phyloP scores from a whole-genome alignment of 2,329 filamentous ascomycete genomes.

The Thermomyces lanuginosus region DNA sequence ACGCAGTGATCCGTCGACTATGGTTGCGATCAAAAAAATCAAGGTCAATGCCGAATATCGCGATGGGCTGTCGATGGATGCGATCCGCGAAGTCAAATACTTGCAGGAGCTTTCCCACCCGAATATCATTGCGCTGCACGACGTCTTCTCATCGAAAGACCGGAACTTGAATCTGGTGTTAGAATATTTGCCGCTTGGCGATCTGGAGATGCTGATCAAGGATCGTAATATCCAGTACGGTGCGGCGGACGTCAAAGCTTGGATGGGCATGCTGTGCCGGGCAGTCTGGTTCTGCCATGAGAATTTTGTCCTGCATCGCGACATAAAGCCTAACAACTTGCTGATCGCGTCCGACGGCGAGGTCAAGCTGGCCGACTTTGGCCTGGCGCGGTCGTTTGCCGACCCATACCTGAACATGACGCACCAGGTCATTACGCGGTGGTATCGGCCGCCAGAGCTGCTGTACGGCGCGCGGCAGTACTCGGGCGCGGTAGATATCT shows the following conservation, averaged over 20 bases:
- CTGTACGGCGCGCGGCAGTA: conserved; percentile 84
- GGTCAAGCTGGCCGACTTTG: conserved; percentile 94
- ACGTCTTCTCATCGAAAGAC: conserved; percentile 89
- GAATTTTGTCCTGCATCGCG: conserved; percentile 82
- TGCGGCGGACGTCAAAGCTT: conserved; percentile 83
- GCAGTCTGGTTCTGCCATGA: conserved; percentile 95
- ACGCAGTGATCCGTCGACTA: conserved; percentile 49
- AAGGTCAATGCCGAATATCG: conserved; percentile 47
- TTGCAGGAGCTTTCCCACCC: conserved; percentile 87
- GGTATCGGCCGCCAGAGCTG: conserved; percentile 90
- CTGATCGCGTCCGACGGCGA: conserved; percentile 84
- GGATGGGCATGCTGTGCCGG: conserved; percentile 93
- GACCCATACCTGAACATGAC: conserved; percentile 86
- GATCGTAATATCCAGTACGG: conserved; percentile 72
- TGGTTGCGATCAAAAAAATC: conserved; percentile 53
- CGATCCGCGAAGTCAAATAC: conserved; percentile 88
- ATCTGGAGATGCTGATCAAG: conserved; percentile 86
- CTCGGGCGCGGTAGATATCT: conserved; percentile 78
- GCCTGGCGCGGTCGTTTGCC: conserved; percentile 74
- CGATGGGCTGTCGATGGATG: conserved; percentile 86
- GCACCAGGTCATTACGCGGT: conserved; percentile 83
- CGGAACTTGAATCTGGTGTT: conserved; percentile 93
- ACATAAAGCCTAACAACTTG: conserved; percentile 98
- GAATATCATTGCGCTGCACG: conserved; percentile 84
- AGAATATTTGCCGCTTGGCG: conserved; percentile 83